Base-by-base conservation (phyloP, 2,329 filamentous ascomycete genomes). In the Simplicillium aogashimaense region DNA sequence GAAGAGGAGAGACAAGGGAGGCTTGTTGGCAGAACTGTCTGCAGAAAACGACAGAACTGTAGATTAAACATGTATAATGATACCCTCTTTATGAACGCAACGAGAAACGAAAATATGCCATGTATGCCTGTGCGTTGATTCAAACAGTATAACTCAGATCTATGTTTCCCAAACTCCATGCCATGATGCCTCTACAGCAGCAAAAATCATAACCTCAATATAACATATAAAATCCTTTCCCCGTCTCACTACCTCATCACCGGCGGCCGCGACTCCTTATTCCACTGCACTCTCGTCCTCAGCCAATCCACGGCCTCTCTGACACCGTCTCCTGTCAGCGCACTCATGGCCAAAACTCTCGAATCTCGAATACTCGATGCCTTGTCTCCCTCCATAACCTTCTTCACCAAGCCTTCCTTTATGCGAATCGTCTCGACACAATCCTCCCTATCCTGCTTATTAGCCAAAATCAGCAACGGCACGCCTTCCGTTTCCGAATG, bases 261-360 rank as follows among this genome's bases (percentile, higher is more conserved):
- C 2, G 92, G 92, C 46, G 90, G 89, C 45, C 92, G 74, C 4
- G 79, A 82, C 61, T 95, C 90, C 65, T 92, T 95, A 59, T 97
- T 97, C 87, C 92, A 97, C 61, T 86, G 88, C 20, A 97, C 87
- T 45, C 92, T 72, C 50, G 81, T 90, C 56, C 86, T 80, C 43
- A 98, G 70, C 92, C 92, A 98, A 56, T 97, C 92, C n/a, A 98
- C 84, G 1, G 92, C 90, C 66, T 97, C 92, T 54, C 78, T 79
- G 3, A 98, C 92, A 3, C 92, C 92, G 0, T 82, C 83, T 4
- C 79, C 86, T 6, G 83, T 90, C 55, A 98, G 65, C n/a, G 92
- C 92, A 58, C 86, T 94, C 46, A 95, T 80, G 7, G 92, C 88
- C 55, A 98, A 62, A 13, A 97, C 92, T 45, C 92, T 74, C 55